phyloP scores from a whole-genome alignment of 306 rosid species.

The Cercis canadensis region DNA sequence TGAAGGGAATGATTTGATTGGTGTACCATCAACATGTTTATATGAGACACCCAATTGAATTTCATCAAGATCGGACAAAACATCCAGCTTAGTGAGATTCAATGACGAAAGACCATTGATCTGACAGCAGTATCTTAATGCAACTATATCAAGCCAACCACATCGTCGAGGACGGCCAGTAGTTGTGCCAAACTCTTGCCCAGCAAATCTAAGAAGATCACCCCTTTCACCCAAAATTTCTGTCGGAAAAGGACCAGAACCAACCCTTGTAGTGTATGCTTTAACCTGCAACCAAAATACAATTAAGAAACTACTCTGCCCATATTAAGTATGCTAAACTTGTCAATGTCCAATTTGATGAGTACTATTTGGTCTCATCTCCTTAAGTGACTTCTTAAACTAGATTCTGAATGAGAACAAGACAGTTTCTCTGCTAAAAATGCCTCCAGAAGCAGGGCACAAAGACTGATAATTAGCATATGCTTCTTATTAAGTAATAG shows the following conservation, averaged over 20 bases:
- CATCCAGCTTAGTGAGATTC: slow-evolving; percentile 95
- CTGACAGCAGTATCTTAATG: slow-evolving; percentile 76
- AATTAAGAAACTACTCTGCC: slow-evolving; percentile 28
- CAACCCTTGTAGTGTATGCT: slow-evolving; percentile 97
- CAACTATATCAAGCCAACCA: slow-evolving; percentile 95
- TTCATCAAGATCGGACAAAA: slow-evolving; percentile 75
- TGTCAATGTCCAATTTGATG: not conserved
- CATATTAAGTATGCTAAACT: slow-evolving; percentile 18
- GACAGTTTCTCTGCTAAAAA: slow-evolving; percentile 1
- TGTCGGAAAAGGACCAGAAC: slow-evolving; percentile 97
- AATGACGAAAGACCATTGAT: slow-evolving; percentile 87
- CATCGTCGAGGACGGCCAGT: slow-evolving; percentile 99
- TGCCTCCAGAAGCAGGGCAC: slow-evolving; percentile 1
- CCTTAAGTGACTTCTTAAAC: too few species aligned
- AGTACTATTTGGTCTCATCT: not conserved
- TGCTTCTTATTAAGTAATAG: slow-evolving; percentile 6
- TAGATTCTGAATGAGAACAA: too few species aligned
- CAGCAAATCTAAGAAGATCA: slow-evolving; percentile 87
- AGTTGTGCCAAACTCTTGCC: slow-evolving; percentile 96
- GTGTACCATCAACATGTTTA: slow-evolving; percentile 67
- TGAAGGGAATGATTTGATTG: slow-evolving; percentile 73
- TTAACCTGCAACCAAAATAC: slow-evolving; percentile 71
- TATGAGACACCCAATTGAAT: slow-evolving; percentile 83
- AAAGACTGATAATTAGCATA: slow-evolving; percentile 4
- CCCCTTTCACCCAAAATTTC: slow-evolving; percentile 81